phyloP scores from a whole-genome alignment of 164 flowering plant species.

The Magnolia changhungtana region DNA sequence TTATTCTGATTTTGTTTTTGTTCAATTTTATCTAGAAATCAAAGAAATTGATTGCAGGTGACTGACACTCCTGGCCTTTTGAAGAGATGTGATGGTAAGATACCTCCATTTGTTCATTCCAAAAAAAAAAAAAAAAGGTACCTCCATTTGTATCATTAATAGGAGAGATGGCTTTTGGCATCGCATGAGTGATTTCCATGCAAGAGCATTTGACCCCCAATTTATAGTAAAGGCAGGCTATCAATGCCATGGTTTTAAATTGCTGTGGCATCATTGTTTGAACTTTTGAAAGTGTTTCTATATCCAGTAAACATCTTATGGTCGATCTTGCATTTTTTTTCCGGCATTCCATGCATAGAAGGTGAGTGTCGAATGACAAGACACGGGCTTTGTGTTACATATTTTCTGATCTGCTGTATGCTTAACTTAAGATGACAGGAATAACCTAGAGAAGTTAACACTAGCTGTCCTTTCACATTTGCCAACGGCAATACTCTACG shows the following conservation, averaged over 20 bases:
- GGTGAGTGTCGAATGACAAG: no score
- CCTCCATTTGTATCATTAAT: background rate
- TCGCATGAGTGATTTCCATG: background rate
- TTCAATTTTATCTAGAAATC: constrained; percentile 3
- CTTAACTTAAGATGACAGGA: constrained; percentile 66
- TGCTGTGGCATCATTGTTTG: no score
- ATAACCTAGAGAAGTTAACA: constrained; percentile 92
- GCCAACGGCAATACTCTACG: constrained; percentile 89
- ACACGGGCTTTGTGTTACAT: background rate
- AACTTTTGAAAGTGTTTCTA: no score
- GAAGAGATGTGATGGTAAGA: constrained; percentile 77
- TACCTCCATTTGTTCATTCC: background rate
- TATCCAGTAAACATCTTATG: no score
- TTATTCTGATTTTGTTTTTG: background rate
- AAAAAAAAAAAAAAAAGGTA: no score
- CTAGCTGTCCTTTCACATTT: constrained; percentile 91
- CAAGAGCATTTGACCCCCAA: background rate
- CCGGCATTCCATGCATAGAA: background rate
- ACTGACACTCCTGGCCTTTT: constrained; percentile 96
- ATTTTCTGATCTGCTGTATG: constrained; percentile 9
- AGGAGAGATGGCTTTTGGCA: background rate
- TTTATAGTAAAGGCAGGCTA: background rate
- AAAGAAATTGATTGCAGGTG: constrained; percentile 48
- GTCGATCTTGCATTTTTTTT: background rate
- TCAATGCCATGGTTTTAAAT: background rate